Percentiles rank a stretch among this genome's conserved stretches.
Evolutionary conservation across 805 yeast species (phyloP).

Genomic region (Candida hungchunana): DNA sequence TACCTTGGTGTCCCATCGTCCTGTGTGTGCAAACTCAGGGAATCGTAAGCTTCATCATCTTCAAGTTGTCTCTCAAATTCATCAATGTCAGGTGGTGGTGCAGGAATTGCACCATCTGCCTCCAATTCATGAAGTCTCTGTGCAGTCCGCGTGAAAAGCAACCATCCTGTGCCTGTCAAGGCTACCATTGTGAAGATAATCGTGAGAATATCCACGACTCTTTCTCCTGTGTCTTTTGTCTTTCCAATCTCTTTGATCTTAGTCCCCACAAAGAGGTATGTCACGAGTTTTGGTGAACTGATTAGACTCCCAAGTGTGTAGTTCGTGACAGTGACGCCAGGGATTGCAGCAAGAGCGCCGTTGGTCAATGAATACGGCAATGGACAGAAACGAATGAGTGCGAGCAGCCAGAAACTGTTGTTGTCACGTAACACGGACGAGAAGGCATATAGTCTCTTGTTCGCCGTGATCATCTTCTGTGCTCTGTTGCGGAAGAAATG

Average conservation of each 20-base stretch:
- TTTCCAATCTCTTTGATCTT: conserved; percentile 68
- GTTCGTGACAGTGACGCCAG: conserved; percentile 57
- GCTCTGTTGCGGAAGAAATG: conserved; percentile 56
- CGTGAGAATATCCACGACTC: conserved; percentile 58
- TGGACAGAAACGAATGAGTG: conserved; percentile 81
- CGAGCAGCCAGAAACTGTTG: conserved; percentile 60
- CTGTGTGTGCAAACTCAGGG: conserved; percentile 14
- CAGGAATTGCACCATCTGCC: conserved; percentile 12
- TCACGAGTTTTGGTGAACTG: conserved; percentile 78
- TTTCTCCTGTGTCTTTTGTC: conserved; percentile 43
- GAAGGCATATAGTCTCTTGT: conserved; percentile 68
- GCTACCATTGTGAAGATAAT: conserved; percentile 53
- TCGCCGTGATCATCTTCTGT: conserved; percentile 50
- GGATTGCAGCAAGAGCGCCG: conserved; percentile 88
- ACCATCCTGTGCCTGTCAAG: conserved; percentile 56
- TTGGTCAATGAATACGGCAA: conserved; percentile 89
- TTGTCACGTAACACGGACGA: conserved; percentile 69
- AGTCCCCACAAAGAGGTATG: conserved; percentile 74
- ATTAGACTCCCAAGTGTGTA: conserved; percentile 68
- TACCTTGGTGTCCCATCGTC: conserved; percentile 5
- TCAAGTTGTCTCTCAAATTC: conserved; percentile 18
- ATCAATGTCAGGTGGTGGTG: conserved; percentile 7
- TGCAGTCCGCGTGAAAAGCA: conserved; percentile 56
- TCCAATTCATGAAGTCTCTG: conserved; percentile 32
- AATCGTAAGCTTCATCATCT: conserved; percentile 11